Base-by-base conservation (phyloP, 192 early-diverging fungal genomes). In the Physocladia obscura region DNA sequence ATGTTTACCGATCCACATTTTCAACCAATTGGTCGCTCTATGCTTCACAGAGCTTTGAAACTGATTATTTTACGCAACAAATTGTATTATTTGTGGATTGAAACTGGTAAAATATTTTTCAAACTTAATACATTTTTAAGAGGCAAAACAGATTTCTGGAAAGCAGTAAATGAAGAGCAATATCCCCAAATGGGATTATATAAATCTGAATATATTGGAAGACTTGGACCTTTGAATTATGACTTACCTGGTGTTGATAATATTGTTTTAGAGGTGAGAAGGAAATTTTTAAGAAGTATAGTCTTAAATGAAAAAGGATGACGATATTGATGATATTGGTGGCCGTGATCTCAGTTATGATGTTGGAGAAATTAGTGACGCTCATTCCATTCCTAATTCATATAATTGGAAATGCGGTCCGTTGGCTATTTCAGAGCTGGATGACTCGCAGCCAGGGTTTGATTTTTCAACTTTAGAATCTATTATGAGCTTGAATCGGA, bases 371-470 rank as follows among this genome's bases (percentile, higher is more conserved):
- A n/a, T 19, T 2, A 32, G 3, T 19, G 74, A 68, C 11, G 27
- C 47, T 36, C 68, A 75, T 60, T 30, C 56, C 50, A 51, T n/a
- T 36, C 39, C 36, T 17, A 57, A 75, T 48, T n/a, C 40, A 50
- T 55, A 64, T 52, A 26, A 65, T 59, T 73, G 71, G 61, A 57
- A 68, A 26, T 78, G 74, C 52, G 79, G 79, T 0, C 76, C 77
- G 2, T 64, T 85, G 4, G 84, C 84, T 4, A 76, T 82, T 40
- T 54, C 67, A 2, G 84, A 85, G 62, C 54, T 85, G 38, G 84
- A 85, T 57, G 81, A 82, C 27, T 54, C 67, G 4, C 35, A 50
- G 4, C 40, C 57, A 15, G 22, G 57, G 15, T 79, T 78, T 72
- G 79, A 81, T 52, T 63, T 78, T 39, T 62, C 64, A 19, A 72